Evolutionary conservation across 495 filamentous ascomycete species (phyloP).

Genomic region (Delitschia confertaspora): DNA sequence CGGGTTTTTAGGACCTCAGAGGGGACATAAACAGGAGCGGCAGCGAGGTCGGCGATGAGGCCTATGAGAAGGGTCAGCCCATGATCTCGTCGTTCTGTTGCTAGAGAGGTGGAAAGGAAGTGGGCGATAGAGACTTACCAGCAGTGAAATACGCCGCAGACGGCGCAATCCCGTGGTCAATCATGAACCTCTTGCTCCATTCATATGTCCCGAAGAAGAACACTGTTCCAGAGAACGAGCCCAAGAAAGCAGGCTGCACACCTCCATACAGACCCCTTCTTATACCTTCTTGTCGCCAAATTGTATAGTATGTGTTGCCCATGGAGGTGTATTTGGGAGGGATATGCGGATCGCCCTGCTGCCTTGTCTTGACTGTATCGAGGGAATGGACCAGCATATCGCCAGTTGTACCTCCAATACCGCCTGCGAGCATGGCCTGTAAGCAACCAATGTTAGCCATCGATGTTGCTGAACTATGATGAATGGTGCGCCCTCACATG

Average conservation of each 20-base stretch:
- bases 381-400: conserved; percentile 99
- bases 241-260: conserved; percentile 77
- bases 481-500: conserved; percentile 20
- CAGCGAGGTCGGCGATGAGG: conserved; percentile 84
- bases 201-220: conserved; percentile 96
- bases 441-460: background rate
- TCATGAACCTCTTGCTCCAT: conserved; percentile 80
- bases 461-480: background rate
- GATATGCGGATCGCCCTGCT: conserved; percentile 88
- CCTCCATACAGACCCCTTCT: conserved; percentile 85
- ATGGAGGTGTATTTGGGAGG: conserved; percentile 88
- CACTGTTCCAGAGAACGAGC: conserved; percentile 88
- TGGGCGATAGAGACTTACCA: conserved; percentile 52
- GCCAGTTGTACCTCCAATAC: conserved; percentile 79
- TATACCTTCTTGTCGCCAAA: conserved; percentile 86
- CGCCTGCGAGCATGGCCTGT: conserved; percentile 91
- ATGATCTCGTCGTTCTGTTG: background rate
- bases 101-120: background rate
- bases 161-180: conserved; percentile 70
- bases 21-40: conserved; percentile 86
- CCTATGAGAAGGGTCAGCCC: conserved; percentile 40
- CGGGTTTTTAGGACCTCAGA: conserved; percentile 95
- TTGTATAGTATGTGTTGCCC: conserved; percentile 79
- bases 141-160: conserved; percentile 76
- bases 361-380: conserved; percentile 97